Evolutionary conservation across 2,329 filamentous ascomycete genomes (phyloP).

Genomic region (Cercospora beticola): DNA sequence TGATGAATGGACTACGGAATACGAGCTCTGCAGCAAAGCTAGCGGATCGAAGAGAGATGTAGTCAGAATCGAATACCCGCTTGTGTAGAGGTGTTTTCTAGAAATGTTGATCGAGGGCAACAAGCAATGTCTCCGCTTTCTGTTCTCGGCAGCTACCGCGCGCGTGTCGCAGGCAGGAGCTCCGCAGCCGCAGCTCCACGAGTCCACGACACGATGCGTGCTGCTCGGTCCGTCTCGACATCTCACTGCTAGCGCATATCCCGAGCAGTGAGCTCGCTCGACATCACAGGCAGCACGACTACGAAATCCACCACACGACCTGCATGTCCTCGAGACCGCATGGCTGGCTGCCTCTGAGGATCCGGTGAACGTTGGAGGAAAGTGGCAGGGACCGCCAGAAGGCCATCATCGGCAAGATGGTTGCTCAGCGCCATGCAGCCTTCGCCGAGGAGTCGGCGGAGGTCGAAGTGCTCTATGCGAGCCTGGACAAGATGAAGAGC

Average conservation of each 20-base stretch:
- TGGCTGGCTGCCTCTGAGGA: not conserved
- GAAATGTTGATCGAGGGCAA: not conserved
- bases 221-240: not conserved
- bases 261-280: not conserved
- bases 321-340: not conserved
- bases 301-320: not conserved
- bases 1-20: not conserved
- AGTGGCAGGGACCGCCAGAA: not conserved
- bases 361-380: not conserved
- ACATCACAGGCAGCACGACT: not conserved
- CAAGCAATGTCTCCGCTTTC: not conserved
- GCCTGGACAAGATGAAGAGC: constrained; percentile 86
- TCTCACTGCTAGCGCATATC: not conserved
- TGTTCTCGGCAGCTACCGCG: not conserved
- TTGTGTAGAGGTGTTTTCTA: not conserved
- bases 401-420: constrained; percentile 45
- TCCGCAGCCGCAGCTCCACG: not conserved
- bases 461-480: constrained; percentile 65
- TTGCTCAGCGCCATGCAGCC: constrained; percentile 56
- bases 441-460: constrained; percentile 67
- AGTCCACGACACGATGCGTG: not conserved
- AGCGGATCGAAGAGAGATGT: not conserved
- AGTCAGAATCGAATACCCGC: not conserved
- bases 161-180: not conserved
- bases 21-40: not conserved